These are phyloP conservation scores for Candida golubevii DNA, from an alignment of 805 yeast genomes.

Conservation along the genomic window DNA sequence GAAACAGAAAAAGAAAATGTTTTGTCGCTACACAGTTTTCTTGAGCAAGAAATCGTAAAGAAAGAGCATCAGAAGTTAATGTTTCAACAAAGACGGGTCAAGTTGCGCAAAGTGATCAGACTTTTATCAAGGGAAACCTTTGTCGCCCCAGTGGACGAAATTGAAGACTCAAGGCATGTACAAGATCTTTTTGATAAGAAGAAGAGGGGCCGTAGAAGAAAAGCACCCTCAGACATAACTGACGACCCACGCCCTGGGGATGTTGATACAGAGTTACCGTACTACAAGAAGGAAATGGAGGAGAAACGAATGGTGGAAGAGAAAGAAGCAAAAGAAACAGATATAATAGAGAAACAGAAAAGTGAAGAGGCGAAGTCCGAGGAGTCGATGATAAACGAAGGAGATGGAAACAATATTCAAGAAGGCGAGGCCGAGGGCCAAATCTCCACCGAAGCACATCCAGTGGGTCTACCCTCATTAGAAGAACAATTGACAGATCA, in stretches of 20 bases:
- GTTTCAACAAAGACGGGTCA: slow-evolving; percentile 59
- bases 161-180: slow-evolving; percentile 42
- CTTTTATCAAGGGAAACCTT: slow-evolving; percentile 43
- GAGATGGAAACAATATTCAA: no score
- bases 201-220: slow-evolving; percentile 44
- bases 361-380: not conserved
- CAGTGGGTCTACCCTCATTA: no score
- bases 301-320: slow-evolving; percentile 22
- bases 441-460: no score
- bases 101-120: slow-evolving; percentile 57
- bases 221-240: slow-evolving; percentile 23
- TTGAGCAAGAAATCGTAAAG: slow-evolving; percentile 79
- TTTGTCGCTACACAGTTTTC: slow-evolving; percentile 67
- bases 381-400: not conserved
- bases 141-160: slow-evolving; percentile 63
- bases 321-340: slow-evolving; percentile 11
- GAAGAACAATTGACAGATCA: no score
- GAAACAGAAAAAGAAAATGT: slow-evolving; percentile 79
- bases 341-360: slow-evolving; percentile 9
- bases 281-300: slow-evolving; percentile 24
- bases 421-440: no score
- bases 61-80: slow-evolving; percentile 73
- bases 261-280: slow-evolving; percentile 23
- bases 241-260: slow-evolving; percentile 34
- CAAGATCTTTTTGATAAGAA: slow-evolving; percentile 33